Base-by-base conservation (phyloP, 139 green algal species). In the Haematococcus lacustris region DNA sequence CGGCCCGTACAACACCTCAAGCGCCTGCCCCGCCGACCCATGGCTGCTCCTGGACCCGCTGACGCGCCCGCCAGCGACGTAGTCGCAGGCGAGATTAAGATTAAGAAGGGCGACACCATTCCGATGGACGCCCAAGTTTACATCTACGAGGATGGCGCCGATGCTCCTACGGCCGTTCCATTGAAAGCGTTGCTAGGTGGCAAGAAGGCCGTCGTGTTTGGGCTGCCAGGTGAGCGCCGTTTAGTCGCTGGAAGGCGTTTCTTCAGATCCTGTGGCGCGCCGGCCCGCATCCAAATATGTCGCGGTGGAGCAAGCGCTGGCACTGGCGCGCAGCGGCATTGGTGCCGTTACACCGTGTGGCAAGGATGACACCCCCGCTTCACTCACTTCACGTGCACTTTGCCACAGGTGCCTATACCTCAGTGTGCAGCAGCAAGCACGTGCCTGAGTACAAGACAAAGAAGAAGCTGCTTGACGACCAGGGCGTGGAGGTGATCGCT, bases 381-480 rank as follows among this genome's bases (percentile, higher is more conserved):
- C n/a, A n/a, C n/a, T n/a, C n/a, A n/a, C n/a, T n/a, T n/a, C n/a
- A n/a, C n/a, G n/a, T n/a, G n/a, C n/a, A n/a, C n/a, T n/a, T n/a
- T n/a, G n/a, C 43, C 43, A 9, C 74, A 80, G 74, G 74, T 61
- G 74, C 74, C 1, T 80, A 70, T 62, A 80, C 74, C 34, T 73
- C 43, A 5, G 38, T 80, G 6, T 80, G 74, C 74, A 68, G 38
- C 74, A 70, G 40, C 74, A 80, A 80, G 61, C 74, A 80, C 34
- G 61, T 80, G 47, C 74, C 74, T 34, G 57, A 75, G 32, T 80
- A 51, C 60, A 70, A 75, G 34, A 32, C 23, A n/a, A 66, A 39
- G 60, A n/a, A 32, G 4, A 32, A 9, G 3, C 3, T 41, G 60
- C 60, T 66, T 4, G 32, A 38, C 30, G 38, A 75, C n/a, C 47